phyloP scores from a whole-genome alignment of 305 asterid genomes.

The Petunia hybrid region DNA sequence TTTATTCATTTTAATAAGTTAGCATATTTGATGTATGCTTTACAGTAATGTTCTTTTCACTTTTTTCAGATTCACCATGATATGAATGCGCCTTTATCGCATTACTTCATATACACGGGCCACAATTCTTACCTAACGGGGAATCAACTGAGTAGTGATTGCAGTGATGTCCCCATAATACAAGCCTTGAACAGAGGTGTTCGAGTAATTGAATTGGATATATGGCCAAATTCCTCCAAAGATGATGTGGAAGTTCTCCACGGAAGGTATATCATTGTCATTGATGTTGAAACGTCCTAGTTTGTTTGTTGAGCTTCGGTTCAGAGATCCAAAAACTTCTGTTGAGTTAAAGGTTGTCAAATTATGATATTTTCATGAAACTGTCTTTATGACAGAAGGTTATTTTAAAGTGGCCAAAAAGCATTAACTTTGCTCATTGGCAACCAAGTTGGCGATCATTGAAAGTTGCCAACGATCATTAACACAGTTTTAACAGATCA shows the following conservation, averaged over 20 bases:
- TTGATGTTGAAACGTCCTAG: slow-evolving; percentile 27
- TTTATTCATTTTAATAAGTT: neutral
- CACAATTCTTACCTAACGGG: slow-evolving; percentile 98
- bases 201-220: slow-evolving; percentile 91
- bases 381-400: neutral
- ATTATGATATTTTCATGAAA: neutral
- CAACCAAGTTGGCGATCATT: neutral
- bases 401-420: neutral
- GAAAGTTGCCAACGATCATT: neutral
- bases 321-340: neutral
- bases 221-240: slow-evolving; percentile 92
- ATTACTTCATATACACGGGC: slow-evolving; percentile 92
- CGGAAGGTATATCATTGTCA: slow-evolving; percentile 70
- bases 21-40: neutral
- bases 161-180: slow-evolving; percentile 87
- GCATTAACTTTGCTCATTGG: neutral
- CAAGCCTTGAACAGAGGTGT: slow-evolving; percentile 79
- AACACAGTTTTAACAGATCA: neutral
- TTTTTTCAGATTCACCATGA: slow-evolving; percentile 89
- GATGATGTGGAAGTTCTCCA: slow-evolving; percentile 85
- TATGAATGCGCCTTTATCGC: slow-evolving; percentile 94
- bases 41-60: slow-evolving; percentile 23
- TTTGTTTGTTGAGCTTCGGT: neutral
- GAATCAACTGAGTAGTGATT: slow-evolving; percentile 92
- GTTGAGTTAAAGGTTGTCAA: neutral